Evolutionary conservation across 2,329 filamentous ascomycete genomes (phyloP), one percentile per base, ranked within the genome.

Genomic region (Phialophora tarda): DNA sequence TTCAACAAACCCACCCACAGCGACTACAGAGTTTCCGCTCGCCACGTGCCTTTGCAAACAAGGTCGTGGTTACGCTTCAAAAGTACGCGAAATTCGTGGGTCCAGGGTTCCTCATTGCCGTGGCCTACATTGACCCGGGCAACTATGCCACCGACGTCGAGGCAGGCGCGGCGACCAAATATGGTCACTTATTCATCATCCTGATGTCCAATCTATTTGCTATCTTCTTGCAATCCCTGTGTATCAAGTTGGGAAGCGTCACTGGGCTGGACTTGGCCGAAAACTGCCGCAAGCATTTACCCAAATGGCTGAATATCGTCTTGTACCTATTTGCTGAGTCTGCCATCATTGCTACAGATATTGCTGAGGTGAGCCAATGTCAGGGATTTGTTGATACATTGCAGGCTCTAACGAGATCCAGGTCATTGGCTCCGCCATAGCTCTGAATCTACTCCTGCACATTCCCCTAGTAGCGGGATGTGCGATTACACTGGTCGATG

Each of bases 321-420:
- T 79, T 91, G 2, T 91, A 91, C 72, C 75, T 82, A 23, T 79
- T 91, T 69, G 85, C 88, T 1, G 89, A 91, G 75, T 78, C 83
- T 4, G 88, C 89, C 66, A 91, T 91, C 64, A 87, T 91, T 61
- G 89, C 89, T 0, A 91, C 89, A 0, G 89, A 91, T 74, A 86
- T 91, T 69, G 88, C 88, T 64, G 88, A 91, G 78, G 85, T 85
- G 72, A 70, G 77, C n/a, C 50, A 41, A 8, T 21, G 41, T 8
- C 30, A 11, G 58, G 38, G 23, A 28, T 11, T 47, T 8, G 4
- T 38, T 41, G 34, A 41, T 44, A 44, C 17, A n/a, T n/a, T 24
- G 32, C 7, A 14, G 17, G 5, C 26, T 23, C 51, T 24, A 66
- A 41, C 30, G 59, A 21, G 10, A 21, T 51, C n/a, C 68, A 82